Evolutionary conservation across 805 yeast species (phyloP).

Genomic region (Candida morakotiae): DNA sequence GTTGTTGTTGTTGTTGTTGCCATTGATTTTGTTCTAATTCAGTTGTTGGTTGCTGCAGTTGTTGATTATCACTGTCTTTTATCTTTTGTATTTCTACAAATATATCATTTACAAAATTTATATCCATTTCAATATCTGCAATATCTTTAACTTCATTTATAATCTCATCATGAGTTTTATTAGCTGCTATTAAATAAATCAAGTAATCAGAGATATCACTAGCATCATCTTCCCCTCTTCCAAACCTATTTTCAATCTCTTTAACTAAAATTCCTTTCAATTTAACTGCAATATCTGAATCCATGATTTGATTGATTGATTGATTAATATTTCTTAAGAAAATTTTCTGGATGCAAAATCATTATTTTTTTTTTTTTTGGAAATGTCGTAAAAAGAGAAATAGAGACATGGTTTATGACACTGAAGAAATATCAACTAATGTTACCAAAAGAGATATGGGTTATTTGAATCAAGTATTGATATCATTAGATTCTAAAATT

Average conservation of each 20-base stretch:
- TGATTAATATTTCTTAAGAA: no score
- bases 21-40: slow-evolving; percentile 7
- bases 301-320: slow-evolving; percentile 19
- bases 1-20: slow-evolving; percentile 6
- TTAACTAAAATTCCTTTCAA: slow-evolving; percentile 30
- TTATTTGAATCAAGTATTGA: no score
- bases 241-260: slow-evolving; percentile 31
- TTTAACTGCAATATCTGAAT: slow-evolving; percentile 35
- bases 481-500: no score
- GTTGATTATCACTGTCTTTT: slow-evolving; percentile 11
- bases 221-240: slow-evolving; percentile 35
- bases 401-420: no score
- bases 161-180: slow-evolving; percentile 58
- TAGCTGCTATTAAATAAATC: slow-evolving; percentile 64
- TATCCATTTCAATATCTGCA: slow-evolving; percentile 59
- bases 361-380: no score
- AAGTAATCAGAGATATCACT: slow-evolving; percentile 70
- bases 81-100: slow-evolving; percentile 52
- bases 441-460: no score
- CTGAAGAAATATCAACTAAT: no score
- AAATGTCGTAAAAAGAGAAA: no score
- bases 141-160: slow-evolving; percentile 56
- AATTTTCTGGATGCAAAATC: no score
- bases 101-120: slow-evolving; percentile 51
- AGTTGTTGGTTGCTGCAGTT: slow-evolving; percentile 9